Evolutionary conservation across 2,329 filamentous ascomycete genomes (phyloP), one percentile per base, ranked within the genome.

Genomic region (Colletotrichum horii): DNA sequence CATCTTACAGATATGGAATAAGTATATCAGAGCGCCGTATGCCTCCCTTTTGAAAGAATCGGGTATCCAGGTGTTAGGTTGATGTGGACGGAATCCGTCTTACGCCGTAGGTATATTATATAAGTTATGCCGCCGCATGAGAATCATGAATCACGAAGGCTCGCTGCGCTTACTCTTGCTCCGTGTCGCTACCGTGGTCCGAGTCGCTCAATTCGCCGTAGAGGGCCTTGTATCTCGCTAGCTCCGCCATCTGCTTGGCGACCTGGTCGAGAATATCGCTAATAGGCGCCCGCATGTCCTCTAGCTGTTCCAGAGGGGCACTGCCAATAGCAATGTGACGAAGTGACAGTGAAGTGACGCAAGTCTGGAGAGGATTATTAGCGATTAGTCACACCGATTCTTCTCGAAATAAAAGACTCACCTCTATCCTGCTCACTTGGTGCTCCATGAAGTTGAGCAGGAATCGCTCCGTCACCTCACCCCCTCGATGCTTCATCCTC

Each of bases 401-500:
- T 19, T 16, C 16, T 24, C 14, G 19, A 86, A 52, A 52, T 12
- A 52, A 9, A 22, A n/a, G n/a, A 52, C 93, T 85, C 88, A 97
- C 96, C 92, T 99, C 97, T 83, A 99, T 97, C 81, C 97, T 92
- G 83, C 94, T 96, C 79, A 99, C 94, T 89, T 98, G 96, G 83
- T 98, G 96, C 83, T 98, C 96, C 83, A 98, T 91, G 81, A 99
- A 95, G 81, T 95, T 96, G 71, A 98, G 86, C 84, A 98, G 87
- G 84, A 98, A 96, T 69, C 92, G 89, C 87, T 98, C 97, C 32
- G 96, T 95, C 70, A 98, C 91, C 82, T 98, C 96, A 14, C 95
- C 95, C 66, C 94, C 95, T 56, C 93, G 86, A 71, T 88, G 83
- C 82, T 88, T 90, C 82, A 92, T 89, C 67, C 89, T 87, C 78